phyloP scores from a whole-genome alignment of 441 rosid species.

The Daphne laureola region DNA sequence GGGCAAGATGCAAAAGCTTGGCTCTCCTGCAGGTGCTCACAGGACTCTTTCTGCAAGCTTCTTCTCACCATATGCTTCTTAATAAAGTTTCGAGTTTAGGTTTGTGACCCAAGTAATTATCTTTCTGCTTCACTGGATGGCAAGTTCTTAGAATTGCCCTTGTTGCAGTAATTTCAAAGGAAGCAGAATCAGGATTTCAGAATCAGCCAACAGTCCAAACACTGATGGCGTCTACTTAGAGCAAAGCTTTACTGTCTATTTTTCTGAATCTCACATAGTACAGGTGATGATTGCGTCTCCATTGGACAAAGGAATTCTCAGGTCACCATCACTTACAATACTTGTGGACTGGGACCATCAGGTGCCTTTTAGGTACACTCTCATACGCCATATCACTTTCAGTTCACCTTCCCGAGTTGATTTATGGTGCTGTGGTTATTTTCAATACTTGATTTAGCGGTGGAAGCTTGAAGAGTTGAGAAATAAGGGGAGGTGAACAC shows the following conservation, averaged over 20 bases:
- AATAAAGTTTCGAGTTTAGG: neutral
- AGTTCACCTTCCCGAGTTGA: neutral
- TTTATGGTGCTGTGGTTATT: neutral
- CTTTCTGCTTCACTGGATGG: constrained; percentile 32
- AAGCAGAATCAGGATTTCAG: constrained; percentile 34
- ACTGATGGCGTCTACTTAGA: constrained; percentile 53
- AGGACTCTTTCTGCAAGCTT: constrained; percentile 32
- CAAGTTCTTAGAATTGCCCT: constrained; percentile 59
- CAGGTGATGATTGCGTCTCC: constrained; percentile 56
- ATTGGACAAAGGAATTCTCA: constrained; percentile 46
- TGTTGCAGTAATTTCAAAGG: constrained; percentile 46
- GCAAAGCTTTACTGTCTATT: constrained; percentile 31
- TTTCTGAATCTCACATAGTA: constrained; percentile 32
- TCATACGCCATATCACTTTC: neutral
- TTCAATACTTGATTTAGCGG: constrained; percentile 19
- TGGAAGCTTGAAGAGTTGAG: constrained; percentile 43
- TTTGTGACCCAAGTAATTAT: neutral
- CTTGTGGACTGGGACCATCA: constrained; percentile 51
- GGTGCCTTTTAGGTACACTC: constrained; percentile 12
- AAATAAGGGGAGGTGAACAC: constrained; percentile 36
- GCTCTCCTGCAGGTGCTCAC: constrained; percentile 45
- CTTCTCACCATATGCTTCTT: constrained; percentile 40
- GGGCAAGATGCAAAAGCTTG: constrained; percentile 55
- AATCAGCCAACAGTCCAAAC: constrained; percentile 45
- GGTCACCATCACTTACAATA: constrained; percentile 30